phyloP scores from a whole-genome alignment of 176 grass and related monocot genomes.

The Rhipidocladum racemiflorum region DNA sequence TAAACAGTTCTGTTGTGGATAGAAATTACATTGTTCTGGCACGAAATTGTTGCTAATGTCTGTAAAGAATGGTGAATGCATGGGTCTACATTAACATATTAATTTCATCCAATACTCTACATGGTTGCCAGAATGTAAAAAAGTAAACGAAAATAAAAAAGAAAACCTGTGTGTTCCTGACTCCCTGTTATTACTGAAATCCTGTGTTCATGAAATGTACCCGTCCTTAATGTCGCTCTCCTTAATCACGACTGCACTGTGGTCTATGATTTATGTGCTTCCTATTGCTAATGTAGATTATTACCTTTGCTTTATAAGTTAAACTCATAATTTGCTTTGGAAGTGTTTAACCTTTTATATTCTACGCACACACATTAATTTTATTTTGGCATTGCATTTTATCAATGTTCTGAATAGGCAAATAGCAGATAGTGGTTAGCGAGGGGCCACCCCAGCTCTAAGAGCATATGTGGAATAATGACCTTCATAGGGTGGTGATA shows the following conservation, averaged over 20 bases:
- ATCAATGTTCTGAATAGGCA: neutral
- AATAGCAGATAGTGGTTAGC: neutral
- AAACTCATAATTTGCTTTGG: neutral
- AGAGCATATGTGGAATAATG: neutral
- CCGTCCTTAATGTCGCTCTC: neutral
- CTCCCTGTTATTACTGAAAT: neutral
- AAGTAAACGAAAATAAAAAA: neutral
- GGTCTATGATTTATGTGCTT: neutral
- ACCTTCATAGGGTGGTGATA: neutral
- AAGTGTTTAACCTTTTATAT: neutral
- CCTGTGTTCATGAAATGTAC: neutral
- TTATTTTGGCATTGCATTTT: neutral
- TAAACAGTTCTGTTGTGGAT: neutral
- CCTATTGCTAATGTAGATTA: neutral
- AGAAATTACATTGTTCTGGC: neutral
- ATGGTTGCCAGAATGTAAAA: neutral
- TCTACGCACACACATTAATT: neutral
- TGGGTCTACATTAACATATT: neutral
- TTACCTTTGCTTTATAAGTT: neutral
- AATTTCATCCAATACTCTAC: neutral
- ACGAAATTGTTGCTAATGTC: neutral
- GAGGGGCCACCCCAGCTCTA: neutral
- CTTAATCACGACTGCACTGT: neutral
- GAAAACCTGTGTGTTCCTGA: neutral
- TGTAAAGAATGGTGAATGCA: constrained; percentile 1